phyloP scores from a whole-genome alignment of 176 grass and related monocot species.

The Aegilops bicornis region DNA sequence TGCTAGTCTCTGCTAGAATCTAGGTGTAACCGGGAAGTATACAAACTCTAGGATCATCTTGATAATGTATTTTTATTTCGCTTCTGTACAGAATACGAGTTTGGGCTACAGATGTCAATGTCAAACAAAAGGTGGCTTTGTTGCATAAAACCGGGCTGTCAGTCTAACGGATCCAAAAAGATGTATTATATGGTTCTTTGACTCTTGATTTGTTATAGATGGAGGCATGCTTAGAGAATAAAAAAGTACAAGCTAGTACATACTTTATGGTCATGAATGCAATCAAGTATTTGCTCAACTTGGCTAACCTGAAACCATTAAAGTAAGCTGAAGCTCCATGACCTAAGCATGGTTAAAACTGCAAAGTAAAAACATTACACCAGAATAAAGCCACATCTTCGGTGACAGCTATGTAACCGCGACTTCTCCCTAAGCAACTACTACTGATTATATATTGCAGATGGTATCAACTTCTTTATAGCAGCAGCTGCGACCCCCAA shows the following conservation, averaged over 20 bases:
- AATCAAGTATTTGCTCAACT: constrained; percentile 51
- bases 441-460: constrained; percentile 20
- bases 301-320: constrained; percentile 55
- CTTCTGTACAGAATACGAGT: constrained; percentile 23
- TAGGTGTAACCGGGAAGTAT: constrained; percentile 27
- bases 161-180: constrained; percentile 39
- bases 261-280: constrained; percentile 47
- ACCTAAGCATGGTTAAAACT: constrained; percentile 45
- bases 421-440: constrained; percentile 28
- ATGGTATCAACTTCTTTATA: constrained; percentile 23
- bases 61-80: constrained; percentile 17
- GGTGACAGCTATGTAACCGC: constrained; percentile 47
- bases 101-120: constrained; percentile 38
- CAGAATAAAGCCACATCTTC: constrained; percentile 29
- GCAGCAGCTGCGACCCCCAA: neutral
- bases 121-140: constrained; percentile 39
- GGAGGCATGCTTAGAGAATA: constrained; percentile 38
- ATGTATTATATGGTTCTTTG: constrained; percentile 44
- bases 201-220: constrained; percentile 48
- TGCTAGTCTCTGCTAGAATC: constrained; percentile 16
- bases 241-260: constrained; percentile 25
- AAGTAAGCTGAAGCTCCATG: constrained; percentile 37
- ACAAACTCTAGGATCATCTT: constrained; percentile 9
- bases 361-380: constrained; percentile 25
- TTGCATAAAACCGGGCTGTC: constrained; percentile 24